Evolutionary conservation across 2,329 filamentous ascomycete species (phyloP), one percentile per base, ranked within the genome.

Genomic region (Diplodia corticola): DNA sequence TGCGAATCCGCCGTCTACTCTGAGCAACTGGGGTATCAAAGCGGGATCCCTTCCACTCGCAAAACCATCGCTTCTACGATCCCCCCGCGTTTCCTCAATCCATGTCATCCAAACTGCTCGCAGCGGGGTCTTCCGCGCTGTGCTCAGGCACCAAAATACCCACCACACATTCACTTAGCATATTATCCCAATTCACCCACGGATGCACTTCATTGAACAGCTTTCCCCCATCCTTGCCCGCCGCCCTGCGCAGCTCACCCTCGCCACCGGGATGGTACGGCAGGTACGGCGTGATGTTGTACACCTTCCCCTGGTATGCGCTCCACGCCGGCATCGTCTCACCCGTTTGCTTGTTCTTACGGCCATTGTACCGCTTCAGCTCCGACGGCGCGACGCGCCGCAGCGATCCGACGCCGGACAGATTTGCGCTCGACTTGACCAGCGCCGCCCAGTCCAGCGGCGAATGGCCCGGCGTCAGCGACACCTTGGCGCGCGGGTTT

Each of bases 401-500:
- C 69, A 69, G 85, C 71, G 68, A 90, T 70, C 79, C 73, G 0
- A 88, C 81, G 20, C 81, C 81, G 9, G 80, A 76, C 1, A 83
- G 71, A 64, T 82, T 82, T 60, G 73, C 72, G 46, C 86, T 86
- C n/a, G 90, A 89, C 28, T 93, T 86, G 69, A 92, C 89, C 1
- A 97, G 85, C 5, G 90, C 88, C 13, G 95, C 95, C 95, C 95
- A 99, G 84, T 99, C 95, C 13, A 99, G 88, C 0, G 95, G 94
- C 2, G 92, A 97, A 81, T 94, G 93, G 35, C 95, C 94, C 0
- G 95, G 95, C n/a, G 88, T 86, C 4, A 99, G 86, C 9, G 90
- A 83, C 4, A 97, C 91, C 73, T 94, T 91, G 77, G 85, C 80
- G 66, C 78, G 81, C 46, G 73, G 73, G 64, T 79, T 84, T 30